phyloP scores from a whole-genome alignment of 2,329 filamentous ascomycete genomes.

The Xylariaceae sp. region DNA sequence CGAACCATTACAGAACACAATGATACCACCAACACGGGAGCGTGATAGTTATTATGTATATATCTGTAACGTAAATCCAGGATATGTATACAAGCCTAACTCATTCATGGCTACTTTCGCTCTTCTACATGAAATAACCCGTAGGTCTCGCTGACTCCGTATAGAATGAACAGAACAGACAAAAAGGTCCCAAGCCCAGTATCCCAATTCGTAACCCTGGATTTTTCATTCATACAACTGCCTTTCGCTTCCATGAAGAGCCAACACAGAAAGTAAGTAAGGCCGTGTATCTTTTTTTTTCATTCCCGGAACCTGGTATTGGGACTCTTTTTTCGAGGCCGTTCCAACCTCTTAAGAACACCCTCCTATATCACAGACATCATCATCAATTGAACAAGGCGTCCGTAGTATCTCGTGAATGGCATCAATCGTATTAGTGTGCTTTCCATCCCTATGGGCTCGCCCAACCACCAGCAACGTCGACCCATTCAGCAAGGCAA shows the following conservation, averaged over 20 bases:
- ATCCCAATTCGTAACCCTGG: slow-evolving; percentile 20
- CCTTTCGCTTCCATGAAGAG: slow-evolving; percentile 6
- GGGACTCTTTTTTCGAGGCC: not conserved
- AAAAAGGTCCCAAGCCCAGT: slow-evolving; percentile 12
- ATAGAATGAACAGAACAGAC: slow-evolving; percentile 12
- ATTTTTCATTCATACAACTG: slow-evolving; percentile 11
- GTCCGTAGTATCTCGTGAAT: not conserved
- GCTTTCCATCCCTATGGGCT: slow-evolving; percentile 23
- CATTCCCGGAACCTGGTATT: not conserved
- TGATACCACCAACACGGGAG: too few relatives aligned
- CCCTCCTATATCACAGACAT: not conserved
- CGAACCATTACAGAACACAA: too few relatives aligned
- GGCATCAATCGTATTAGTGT: slow-evolving; percentile 6
- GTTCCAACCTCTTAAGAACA: not conserved
- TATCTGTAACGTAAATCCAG: slow-evolving; percentile 16
- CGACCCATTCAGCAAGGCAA: slow-evolving; percentile 93
- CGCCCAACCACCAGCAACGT: slow-evolving; percentile 91
- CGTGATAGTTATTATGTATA: slow-evolving; percentile 9
- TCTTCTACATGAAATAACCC: slow-evolving; percentile 15
- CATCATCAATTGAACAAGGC: not conserved
- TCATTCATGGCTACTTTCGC: slow-evolving; percentile 8
- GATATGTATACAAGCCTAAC: slow-evolving; percentile 17
- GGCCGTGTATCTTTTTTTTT: not conserved
- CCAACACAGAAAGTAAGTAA: not conserved
- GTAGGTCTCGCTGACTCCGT: slow-evolving; percentile 10